Evolutionary conservation across 2,329 filamentous ascomycete genomes (phyloP), one percentile per base, ranked within the genome.

Genomic region (Aspergillus aculeatus): DNA sequence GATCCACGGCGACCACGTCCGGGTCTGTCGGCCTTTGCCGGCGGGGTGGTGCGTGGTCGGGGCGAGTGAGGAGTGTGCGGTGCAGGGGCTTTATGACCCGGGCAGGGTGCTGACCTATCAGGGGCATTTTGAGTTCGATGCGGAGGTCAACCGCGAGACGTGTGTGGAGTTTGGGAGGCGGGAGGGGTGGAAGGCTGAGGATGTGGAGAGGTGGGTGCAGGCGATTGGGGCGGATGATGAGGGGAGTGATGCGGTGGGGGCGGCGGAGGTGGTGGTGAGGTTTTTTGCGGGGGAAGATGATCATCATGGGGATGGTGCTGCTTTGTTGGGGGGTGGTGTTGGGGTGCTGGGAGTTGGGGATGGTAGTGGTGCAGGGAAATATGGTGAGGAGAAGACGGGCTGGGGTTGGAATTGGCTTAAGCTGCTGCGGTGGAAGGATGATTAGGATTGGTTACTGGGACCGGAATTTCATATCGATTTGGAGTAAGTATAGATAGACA

Each of bases 1-100:
- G 23, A 62, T 76, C 7, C 74, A 76, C 51, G 68, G 71, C 4
- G 74, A 76, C 29, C 64, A 64, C 19, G 74, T 76, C 7, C 14
- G 52, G 24, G 35, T 44, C 12, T 14, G 19, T 16, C 23, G 52
- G 4, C 35, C 41, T 11, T 49, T 69, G 11, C 67, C 65, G 0
- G 41, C 24, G 2, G 61, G 58, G 2, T 70, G 68, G 68, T 50
- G 68, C 5, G 68, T 68, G 54, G 32, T 70, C 6, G 68, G 68
- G 9, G 61, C 55, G 19, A 69, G 58, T 12, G 41, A 35, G 1
- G 49, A 54, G 23, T 70, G 68, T 48, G 63, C 66, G 0, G 54
- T 70, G 3, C 68, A 70, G 52, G 68, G 68, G 1, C 44, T 70
- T n/a, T 69, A 67, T 44, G 50, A 49, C 3, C 68, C 65, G 0